Evolutionary conservation across 1,284 basidiomycete species (phyloP).

Genomic region (Xerocomus cyaneibrunnescens): DNA sequence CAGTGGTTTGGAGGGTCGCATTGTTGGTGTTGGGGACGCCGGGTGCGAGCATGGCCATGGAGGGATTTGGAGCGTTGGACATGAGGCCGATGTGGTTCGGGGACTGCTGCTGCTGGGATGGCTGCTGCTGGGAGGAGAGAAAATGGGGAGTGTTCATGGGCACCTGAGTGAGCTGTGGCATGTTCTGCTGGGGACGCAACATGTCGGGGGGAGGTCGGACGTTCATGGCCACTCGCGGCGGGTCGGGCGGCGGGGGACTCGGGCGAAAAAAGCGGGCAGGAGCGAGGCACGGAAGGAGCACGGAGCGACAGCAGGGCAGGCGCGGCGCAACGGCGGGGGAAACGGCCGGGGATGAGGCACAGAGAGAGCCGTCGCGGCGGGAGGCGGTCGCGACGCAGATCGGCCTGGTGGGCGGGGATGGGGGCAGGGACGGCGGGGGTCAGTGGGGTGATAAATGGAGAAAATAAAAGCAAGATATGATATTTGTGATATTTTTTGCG

Average conservation of each 20-base stretch:
- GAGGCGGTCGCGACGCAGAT: constrained; percentile 23
- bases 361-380: constrained; percentile 9
- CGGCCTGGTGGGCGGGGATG: constrained; percentile 10
- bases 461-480: constrained; percentile 34
- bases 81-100: constrained; percentile 35
- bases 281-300: neutral
- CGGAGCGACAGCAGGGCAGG: constrained; percentile 7
- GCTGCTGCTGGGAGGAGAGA: constrained; percentile 39
- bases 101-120: constrained; percentile 31
- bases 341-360: neutral
- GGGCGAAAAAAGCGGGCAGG: constrained; percentile 12
- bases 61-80: constrained; percentile 23
- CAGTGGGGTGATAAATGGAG: constrained; percentile 20
- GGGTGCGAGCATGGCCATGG: constrained; percentile 31
- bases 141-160: constrained; percentile 41
- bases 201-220: constrained; percentile 42
- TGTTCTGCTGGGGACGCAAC: constrained; percentile 42
- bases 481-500: constrained; percentile 30
- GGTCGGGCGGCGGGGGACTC: constrained; percentile 9
- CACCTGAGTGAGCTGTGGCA: constrained; percentile 44
- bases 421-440: constrained; percentile 4
- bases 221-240: constrained; percentile 33
- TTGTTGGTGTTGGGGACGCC: constrained; percentile 21
- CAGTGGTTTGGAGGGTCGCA: constrained; percentile 19
- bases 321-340: constrained; percentile 5